phyloP scores from a whole-genome alignment of 257 asterid species.

The Plantago major region DNA sequence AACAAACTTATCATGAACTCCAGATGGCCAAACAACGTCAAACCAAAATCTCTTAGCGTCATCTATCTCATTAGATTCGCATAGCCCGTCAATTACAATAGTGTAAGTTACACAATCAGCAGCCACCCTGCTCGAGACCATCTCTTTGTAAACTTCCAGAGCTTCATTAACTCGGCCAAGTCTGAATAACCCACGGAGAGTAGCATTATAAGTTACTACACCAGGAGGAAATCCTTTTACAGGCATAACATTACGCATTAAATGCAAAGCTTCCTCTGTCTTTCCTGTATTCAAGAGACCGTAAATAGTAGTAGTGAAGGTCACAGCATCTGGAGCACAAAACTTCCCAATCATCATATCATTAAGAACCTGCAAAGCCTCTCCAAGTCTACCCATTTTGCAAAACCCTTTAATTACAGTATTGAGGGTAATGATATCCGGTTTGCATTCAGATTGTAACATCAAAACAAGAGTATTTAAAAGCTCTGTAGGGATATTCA shows the following conservation, averaged over 20 bases:
- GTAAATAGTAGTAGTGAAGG: conserved; percentile 57
- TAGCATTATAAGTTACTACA: conserved; percentile 64
- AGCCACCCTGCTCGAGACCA: conserved; percentile 35
- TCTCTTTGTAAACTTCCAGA: conserved; percentile 45
- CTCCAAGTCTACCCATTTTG: conserved; percentile 59
- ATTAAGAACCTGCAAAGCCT: conserved; percentile 56
- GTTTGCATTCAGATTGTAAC: conserved; percentile 75
- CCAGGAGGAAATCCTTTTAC: conserved; percentile 48
- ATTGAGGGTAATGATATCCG: conserved; percentile 70
- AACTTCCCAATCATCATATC: conserved; percentile 76
- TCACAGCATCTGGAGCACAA: conserved; percentile 70
- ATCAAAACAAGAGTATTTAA: conserved; percentile 65
- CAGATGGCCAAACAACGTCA: conserved; percentile 59
- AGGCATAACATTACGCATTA: conserved; percentile 55
- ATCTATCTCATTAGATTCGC: conserved; percentile 33
- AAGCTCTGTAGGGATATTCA: conserved; percentile 71
- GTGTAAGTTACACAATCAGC: conserved; percentile 67
- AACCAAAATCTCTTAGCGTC: conserved; percentile 77
- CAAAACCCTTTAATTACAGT: conserved; percentile 82
- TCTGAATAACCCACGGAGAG: conserved; percentile 61
- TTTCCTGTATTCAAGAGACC: conserved; percentile 56
- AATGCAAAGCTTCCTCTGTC: conserved; percentile 49
- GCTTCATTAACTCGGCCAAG: conserved; percentile 54
- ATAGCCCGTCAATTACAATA: conserved; percentile 58
- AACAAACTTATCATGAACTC: conserved; percentile 62